Base-by-base conservation (phyloP, 2,329 filamentous ascomycete genomes). In the Colletotrichum sp. region DNA sequence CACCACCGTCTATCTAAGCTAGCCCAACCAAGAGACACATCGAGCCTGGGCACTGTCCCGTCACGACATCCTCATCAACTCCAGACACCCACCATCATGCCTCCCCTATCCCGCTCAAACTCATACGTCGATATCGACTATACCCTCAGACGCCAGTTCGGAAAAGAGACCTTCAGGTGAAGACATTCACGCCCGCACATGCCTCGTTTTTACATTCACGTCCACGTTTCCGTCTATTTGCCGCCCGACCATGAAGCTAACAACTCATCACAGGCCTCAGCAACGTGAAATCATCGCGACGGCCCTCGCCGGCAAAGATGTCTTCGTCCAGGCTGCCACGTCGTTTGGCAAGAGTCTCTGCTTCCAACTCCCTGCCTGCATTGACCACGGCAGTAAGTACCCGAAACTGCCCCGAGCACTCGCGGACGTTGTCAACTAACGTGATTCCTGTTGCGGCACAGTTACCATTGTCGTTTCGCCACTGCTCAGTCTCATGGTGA, bases 341-440 rank as follows among this genome's bases (percentile, higher is more conserved):
- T 95, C 94, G 12, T 98, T 98, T 83, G 96, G 96, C 56, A 98
- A 98, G 84, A 97, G 95, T 81, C 84, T 98, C 69, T 98, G 96
- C 86, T 98, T 96, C 82, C 96, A 98, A 83, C 89, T 98, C 2
- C 96, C 96, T 10, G 96, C 96, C 28, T 92, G 98, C 36, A 93
- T 98, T 72, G 94, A 96, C 80, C 92, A 93, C 83, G 96, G 96
- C 78, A 95, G 94, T 96, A 86, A 81, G 93, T 90, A 61, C 52
- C 62, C 34, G 63, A 56, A 69, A 64, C 69, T 73, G 69, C 58
- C 61, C 68, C 62, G 43, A 28, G 63, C 68, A 69, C 38, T 16
- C 32, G 21, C 34, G 24, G 77, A 81, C 78, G 58, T 59, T 59
- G 67, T 70, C 65, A 61, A 71, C 74, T 80, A 72, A 81, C 59